Conservation (phyloP, 441 rosid species). For the Cnidoscolus chayamansa region DNA sequence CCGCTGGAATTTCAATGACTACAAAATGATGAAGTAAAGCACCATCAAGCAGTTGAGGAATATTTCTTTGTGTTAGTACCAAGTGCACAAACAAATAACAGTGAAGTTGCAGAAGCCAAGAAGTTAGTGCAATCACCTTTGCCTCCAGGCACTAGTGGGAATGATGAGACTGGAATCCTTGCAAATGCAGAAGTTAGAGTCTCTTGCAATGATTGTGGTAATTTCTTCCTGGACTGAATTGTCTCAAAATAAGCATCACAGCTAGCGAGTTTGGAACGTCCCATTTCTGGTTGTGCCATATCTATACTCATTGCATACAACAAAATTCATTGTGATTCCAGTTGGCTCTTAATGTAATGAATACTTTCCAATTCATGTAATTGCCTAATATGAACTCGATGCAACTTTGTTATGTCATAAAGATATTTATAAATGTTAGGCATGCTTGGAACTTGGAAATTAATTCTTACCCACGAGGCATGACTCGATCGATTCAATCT, state of each 20-base stretch:
- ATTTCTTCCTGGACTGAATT: constrained; percentile 53
- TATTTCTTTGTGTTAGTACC: background rate
- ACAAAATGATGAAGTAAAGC: background rate
- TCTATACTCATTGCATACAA: constrained; percentile 12
- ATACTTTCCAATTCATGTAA: background rate
- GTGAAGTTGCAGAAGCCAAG: background rate
- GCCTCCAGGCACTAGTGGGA: constrained; percentile 55
- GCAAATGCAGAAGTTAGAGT: constrained; percentile 50
- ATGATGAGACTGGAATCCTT: constrained; percentile 51
- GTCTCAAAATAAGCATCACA: constrained; percentile 54
- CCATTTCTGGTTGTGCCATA: constrained; percentile 36
- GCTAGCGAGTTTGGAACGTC: constrained; percentile 33
- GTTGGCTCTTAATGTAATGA: background rate
- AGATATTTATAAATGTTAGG: background rate
- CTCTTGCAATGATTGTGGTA: constrained; percentile 49
- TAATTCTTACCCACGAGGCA: background rate
- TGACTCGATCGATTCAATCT: no score
- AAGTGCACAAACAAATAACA: background rate
- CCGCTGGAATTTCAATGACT: constrained; percentile 83
- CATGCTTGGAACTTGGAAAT: background rate
- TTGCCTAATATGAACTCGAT: background rate
- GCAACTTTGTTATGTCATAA: background rate
- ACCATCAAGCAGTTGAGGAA: constrained; percentile 1
- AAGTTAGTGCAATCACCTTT: constrained; percentile 33
- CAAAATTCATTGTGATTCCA: background rate